A percentile compares a stretch with the other conserved stretches of the same genome.
Conservation (phyloP, 2,329 filamentous ascomycete genomes). For the Aspergillus fijiensis region DNA sequence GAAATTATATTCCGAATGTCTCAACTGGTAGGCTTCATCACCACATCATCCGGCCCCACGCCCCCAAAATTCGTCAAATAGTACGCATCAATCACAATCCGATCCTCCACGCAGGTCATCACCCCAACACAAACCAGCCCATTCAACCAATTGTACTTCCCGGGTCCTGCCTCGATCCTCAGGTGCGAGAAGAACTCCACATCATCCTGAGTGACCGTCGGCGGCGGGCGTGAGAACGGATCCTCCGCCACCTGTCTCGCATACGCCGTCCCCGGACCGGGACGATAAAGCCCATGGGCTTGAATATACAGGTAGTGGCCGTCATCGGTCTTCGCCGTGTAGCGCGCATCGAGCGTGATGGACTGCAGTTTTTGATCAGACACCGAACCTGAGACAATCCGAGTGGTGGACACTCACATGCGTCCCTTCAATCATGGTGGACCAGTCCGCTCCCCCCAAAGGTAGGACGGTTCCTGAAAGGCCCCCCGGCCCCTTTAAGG, state of each 20-base stretch:
- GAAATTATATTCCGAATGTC: too few species aligned
- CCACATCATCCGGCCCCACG: conserved; percentile 21
- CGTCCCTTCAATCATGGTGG: conserved; percentile 25
- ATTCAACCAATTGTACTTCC: conserved; percentile 28
- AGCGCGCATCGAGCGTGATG: conserved; percentile 26
- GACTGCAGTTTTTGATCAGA: conserved; percentile 14
- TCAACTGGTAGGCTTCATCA: conserved; percentile 4
- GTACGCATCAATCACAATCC: conserved; percentile 27
- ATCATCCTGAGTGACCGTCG: conserved; percentile 22
- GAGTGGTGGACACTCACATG: conserved; percentile 14
- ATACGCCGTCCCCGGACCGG: conserved; percentile 24
- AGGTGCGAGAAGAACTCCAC: conserved; percentile 30
- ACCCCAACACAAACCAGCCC: conserved; percentile 26
- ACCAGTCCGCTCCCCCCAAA: conserved; percentile 25
- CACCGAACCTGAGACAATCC: conserved; percentile 10
- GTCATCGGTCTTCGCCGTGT: conserved; percentile 24
- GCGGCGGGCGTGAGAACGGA: conserved; percentile 13
- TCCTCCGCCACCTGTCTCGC: conserved; percentile 21
- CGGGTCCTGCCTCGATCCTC: conserved; percentile 21
- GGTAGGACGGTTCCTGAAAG: conserved; percentile 24
- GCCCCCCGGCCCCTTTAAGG: conserved; percentile 22
- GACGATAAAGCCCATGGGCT: conserved; percentile 27
- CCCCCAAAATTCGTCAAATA: conserved; percentile 25
- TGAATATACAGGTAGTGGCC: conserved; percentile 25
- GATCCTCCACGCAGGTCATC: conserved; percentile 23